Percentiles rank a stretch among this genome's conserved stretches.
Conservation (phyloP, 257 asterid genomes). For the Penstemon barbatus region DNA sequence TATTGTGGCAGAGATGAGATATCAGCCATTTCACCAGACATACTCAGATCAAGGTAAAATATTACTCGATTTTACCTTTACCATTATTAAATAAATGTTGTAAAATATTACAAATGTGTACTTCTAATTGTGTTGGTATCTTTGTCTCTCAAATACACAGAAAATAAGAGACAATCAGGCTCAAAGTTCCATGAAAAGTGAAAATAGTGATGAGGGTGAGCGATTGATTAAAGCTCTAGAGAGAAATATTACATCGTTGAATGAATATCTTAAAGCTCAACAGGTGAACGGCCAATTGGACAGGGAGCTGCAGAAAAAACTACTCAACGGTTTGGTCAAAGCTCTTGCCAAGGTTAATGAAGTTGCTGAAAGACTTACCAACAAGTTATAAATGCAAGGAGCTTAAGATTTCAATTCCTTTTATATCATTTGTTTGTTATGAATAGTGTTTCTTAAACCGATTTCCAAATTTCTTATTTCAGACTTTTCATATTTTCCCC, state of each 20-base stretch:
- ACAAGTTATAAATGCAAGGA: constrained; percentile 38
- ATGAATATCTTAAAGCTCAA: too few relatives aligned
- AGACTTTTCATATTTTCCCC: constrained; percentile 3
- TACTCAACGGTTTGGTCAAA: too few relatives aligned
- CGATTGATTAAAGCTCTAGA: too few relatives aligned
- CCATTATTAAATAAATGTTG: background rate
- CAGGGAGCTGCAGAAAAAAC: too few relatives aligned
- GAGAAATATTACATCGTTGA: too few relatives aligned
- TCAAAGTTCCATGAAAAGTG: constrained; percentile 29
- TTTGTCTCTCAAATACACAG: constrained; percentile 30
- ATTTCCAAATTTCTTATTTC: background rate
- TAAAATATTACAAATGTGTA: background rate
- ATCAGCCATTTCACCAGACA: constrained; percentile 43
- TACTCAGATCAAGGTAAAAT: constrained; percentile 43
- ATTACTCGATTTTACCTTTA: background rate
- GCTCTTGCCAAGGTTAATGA: constrained; percentile 57
- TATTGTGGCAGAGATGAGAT: constrained; percentile 43
- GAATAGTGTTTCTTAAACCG: background rate
- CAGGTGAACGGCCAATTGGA: too few relatives aligned
- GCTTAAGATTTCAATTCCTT: too few relatives aligned
- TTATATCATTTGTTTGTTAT: background rate
- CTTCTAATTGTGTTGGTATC: background rate
- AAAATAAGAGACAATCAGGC: constrained; percentile 35
- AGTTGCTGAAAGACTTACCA: constrained; percentile 50
- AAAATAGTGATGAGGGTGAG: too few relatives aligned